These are phyloP conservation scores for Citeromyces matritensis DNA, from an alignment of 805 yeast genomes.

Conservation along the genomic window DNA sequence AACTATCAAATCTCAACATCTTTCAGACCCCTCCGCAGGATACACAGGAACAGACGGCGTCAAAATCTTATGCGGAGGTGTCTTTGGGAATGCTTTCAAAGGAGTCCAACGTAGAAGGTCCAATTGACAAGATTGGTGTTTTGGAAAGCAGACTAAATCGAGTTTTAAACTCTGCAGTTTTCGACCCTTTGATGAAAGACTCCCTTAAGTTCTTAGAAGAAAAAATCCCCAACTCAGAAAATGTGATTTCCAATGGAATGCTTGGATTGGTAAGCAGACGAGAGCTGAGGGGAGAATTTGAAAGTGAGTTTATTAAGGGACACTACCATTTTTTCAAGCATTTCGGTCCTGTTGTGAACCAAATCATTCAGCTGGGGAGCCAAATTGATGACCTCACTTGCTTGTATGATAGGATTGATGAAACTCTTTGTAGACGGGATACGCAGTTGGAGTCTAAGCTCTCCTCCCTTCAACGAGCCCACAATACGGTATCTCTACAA, in stretches of 20 bases:
- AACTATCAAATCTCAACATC: conserved; percentile 17
- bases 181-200: conserved; percentile 19
- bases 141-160: conserved; percentile 31
- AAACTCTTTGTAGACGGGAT: not conserved
- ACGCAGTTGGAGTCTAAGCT: not conserved
- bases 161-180: conserved; percentile 27
- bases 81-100: conserved; percentile 22
- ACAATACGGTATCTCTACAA: conserved; percentile 17
- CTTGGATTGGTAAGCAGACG: conserved; percentile 50
- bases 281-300: conserved; percentile 43
- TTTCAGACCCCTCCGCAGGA: conserved; percentile 4
- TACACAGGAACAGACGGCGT: conserved; percentile 14
- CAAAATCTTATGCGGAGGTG: conserved; percentile 26
- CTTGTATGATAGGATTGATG: not conserved
- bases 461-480: not conserved
- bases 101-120: not conserved
- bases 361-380: conserved; percentile 12
- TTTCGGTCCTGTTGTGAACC: conserved; percentile 25
- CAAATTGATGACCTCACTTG: conserved; percentile 16
- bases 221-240: conserved; percentile 7
- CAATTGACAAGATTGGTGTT: conserved; percentile 5
- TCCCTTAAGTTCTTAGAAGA: conserved; percentile 14
- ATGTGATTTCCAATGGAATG: conserved; percentile 26
- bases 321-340: conserved; percentile 33
- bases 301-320: conserved; percentile 39